Evolutionary conservation across 352 stramenopile species (phyloP).

Genomic region (Phytophthora meadii): DNA sequence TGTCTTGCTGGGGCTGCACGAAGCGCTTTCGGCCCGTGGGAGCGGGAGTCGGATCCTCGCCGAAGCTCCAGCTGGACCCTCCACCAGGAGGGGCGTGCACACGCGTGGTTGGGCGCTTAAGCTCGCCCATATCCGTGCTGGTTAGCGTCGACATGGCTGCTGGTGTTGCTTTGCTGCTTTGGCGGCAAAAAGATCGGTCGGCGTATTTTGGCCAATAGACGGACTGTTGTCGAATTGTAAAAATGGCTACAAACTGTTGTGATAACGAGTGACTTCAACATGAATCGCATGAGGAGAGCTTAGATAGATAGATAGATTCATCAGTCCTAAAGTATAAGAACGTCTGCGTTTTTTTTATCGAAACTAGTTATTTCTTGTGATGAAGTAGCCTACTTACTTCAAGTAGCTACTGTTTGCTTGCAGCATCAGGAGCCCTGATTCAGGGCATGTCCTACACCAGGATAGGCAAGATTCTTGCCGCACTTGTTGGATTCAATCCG

Average conservation of each 20-base stretch:
- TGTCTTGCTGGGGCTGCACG: conserved; percentile 32
- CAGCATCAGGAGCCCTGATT: no score
- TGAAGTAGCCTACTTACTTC: no score
- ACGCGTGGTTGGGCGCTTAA: conserved; percentile 85
- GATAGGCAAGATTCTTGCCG: no score
- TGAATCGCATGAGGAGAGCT: no score
- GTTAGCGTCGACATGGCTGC: conserved; percentile 82
- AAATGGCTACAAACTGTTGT: neutral
- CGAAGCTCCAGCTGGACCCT: conserved; percentile 84
- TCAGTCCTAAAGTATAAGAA: no score
- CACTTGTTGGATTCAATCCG: neutral
- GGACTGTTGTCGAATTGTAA: no score
- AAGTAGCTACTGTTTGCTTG: no score
- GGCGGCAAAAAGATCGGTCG: conserved; percentile 3
- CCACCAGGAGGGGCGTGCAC: conserved; percentile 82
- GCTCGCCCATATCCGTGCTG: conserved; percentile 81
- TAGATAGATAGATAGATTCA: no score
- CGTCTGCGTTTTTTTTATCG: no score
- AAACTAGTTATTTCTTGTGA: no score
- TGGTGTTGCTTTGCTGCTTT: conserved; percentile 1
- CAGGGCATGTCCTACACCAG: no score
- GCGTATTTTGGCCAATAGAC: neutral
- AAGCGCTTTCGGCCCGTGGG: conserved; percentile 39
- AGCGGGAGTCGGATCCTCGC: conserved; percentile 37
- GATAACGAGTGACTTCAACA: no score